phyloP scores from a whole-genome alignment of 2,329 filamentous ascomycete species.

The Aspergillus hortae region DNA sequence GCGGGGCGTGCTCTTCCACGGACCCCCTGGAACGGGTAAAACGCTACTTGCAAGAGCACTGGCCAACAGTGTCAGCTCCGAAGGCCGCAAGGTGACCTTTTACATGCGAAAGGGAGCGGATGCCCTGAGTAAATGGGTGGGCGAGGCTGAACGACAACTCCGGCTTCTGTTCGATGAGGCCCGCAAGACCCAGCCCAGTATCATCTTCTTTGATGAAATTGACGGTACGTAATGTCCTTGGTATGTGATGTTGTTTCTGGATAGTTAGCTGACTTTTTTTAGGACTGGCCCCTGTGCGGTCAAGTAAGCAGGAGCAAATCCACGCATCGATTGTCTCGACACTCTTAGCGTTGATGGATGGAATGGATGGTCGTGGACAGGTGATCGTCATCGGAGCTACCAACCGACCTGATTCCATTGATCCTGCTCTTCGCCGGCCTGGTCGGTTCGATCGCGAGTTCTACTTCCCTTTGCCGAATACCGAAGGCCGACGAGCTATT shows the following conservation, averaged over 20 bases:
- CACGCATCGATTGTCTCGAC: conserved; percentile 97
- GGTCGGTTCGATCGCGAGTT: conserved; percentile 97
- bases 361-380: conserved; percentile 96
- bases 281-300: conserved; percentile 82
- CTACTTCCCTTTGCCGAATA: conserved; percentile 89
- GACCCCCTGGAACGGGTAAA: conserved; percentile 95
- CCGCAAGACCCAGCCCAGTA: conserved; percentile 90
- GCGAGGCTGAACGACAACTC: conserved; percentile 93
- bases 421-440: conserved; percentile 88
- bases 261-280: not conserved
- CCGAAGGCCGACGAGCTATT: conserved; percentile 76
- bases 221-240: conserved; percentile 58
- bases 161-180: conserved; percentile 93
- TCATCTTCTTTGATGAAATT: conserved; percentile 99
- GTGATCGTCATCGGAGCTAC: conserved; percentile 99
- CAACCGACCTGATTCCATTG: conserved; percentile 92
- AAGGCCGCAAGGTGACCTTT: conserved; percentile 93
- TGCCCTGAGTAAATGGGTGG: conserved; percentile 97
- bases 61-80: conserved; percentile 82
- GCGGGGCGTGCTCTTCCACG: conserved; percentile 92
- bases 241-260: not conserved
- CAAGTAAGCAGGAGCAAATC: conserved; percentile 98
- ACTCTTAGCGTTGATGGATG: conserved; percentile 90
- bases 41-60: conserved; percentile 91
- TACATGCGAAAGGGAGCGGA: conserved; percentile 99